These are phyloP conservation scores for Trichoderma orchidacearum DNA, from an alignment of 495 filamentous ascomycete genomes.

Conservation along the genomic window DNA sequence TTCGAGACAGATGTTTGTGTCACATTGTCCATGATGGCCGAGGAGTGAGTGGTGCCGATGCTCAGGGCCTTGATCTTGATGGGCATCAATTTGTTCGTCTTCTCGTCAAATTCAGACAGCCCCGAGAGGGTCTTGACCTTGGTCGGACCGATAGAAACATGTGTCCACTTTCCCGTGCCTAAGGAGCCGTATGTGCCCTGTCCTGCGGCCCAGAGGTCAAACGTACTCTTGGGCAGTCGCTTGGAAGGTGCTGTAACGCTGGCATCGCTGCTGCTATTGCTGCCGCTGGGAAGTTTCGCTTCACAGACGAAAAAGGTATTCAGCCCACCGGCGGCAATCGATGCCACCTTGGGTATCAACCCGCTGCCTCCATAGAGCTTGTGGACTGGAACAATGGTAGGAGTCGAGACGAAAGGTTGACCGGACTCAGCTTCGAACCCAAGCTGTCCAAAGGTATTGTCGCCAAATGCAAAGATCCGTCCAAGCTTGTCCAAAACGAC, in stretches of 20 bases:
- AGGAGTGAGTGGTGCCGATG: constrained; percentile 64
- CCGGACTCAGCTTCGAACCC: constrained; percentile 56
- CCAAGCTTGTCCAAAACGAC: constrained; percentile 62
- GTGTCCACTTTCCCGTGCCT: constrained; percentile 82
- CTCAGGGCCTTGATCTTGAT: constrained; percentile 62
- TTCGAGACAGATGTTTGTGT: constrained; percentile 41
- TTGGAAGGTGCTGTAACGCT: neutral
- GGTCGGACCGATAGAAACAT: constrained; percentile 61
- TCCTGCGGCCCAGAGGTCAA: constrained; percentile 76
- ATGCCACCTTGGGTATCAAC: constrained; percentile 47
- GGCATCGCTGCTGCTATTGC: neutral
- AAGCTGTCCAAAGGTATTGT: constrained; percentile 78
- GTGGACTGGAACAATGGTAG: constrained; percentile 51
- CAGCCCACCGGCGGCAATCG: constrained; percentile 68
- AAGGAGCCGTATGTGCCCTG: constrained; percentile 71
- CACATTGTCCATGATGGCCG: constrained; percentile 70
- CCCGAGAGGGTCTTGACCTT: constrained; percentile 77
- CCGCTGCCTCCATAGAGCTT: constrained; percentile 54
- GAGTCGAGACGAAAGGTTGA: constrained; percentile 48
- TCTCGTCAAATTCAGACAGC: constrained; percentile 77
- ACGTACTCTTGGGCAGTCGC: constrained; percentile 25
- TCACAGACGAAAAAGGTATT: constrained; percentile 84
- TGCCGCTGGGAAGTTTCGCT: constrained; percentile 29
- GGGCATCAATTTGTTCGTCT: constrained; percentile 46
- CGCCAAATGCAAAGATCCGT: constrained; percentile 74